Evolutionary conservation across 768 basidiomycete genomes (phyloP).

Genomic region (Hypsizygus marmoreus): DNA sequence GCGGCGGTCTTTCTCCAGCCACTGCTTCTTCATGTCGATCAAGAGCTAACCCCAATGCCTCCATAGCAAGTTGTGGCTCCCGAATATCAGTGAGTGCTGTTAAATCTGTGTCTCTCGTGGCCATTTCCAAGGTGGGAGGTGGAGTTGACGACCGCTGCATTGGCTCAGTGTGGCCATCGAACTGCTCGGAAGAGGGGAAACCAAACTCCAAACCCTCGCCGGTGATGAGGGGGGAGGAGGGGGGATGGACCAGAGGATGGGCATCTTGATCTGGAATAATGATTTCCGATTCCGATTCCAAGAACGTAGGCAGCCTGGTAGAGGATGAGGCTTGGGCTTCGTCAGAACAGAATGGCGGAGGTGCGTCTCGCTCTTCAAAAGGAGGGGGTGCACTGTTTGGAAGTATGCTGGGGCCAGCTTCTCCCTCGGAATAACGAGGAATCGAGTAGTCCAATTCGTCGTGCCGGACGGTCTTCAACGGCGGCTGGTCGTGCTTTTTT

Average conservation of each 20-base stretch:
- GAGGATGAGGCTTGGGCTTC: conserved; percentile 63
- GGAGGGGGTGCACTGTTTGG: conserved; percentile 72
- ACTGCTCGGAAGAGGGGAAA: conserved; percentile 69
- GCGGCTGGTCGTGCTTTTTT: conserved; percentile 87
- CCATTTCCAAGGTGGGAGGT: conserved; percentile 77
- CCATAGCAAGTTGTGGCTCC: conserved; percentile 54
- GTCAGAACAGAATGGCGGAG: conserved; percentile 68
- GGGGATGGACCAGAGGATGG: conserved; percentile 37
- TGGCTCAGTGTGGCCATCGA: conserved; percentile 78
- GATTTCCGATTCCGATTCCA: conserved; percentile 79
- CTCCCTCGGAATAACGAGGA: conserved; percentile 69
- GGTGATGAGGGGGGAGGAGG: conserved; percentile 40
- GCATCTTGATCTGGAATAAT: conserved; percentile 55
- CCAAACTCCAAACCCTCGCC: conserved; percentile 84
- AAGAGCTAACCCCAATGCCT: conserved; percentile 59
- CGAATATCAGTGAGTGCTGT: conserved; percentile 62
- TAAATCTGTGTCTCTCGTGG: conserved; percentile 68
- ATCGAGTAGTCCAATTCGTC: conserved; percentile 65
- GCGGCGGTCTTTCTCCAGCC: conserved; percentile 52
- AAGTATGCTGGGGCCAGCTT: conserved; percentile 77
- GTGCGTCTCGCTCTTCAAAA: conserved; percentile 81
- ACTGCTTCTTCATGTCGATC: conserved; percentile 49
- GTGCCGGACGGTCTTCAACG: conserved; percentile 64
- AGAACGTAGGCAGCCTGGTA: conserved; percentile 66
- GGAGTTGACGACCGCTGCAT: conserved; percentile 66